Conservation (phyloP, 441 rosid species). For the Bruguiera hainesii region DNA sequence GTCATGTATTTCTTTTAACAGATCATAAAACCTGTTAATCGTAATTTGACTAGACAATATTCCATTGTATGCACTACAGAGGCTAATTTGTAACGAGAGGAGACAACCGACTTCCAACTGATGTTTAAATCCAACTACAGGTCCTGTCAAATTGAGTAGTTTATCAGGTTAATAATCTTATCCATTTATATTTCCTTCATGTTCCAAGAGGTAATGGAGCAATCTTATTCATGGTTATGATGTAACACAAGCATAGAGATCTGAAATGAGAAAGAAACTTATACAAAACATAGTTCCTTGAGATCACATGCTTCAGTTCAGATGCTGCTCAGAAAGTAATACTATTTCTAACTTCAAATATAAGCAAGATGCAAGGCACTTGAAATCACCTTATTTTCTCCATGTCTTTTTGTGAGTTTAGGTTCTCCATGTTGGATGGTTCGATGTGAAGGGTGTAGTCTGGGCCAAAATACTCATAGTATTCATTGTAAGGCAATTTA, state of each 20-base stretch:
- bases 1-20: not conserved
- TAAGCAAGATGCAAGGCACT: not conserved
- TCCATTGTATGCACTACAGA: not conserved
- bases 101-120: not conserved
- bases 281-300: too few species aligned
- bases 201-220: too few species aligned
- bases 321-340: not conserved
- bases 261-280: too few species aligned
- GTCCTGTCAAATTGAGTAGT: too few species aligned
- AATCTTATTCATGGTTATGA: too few species aligned
- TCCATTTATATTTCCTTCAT: too few species aligned
- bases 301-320: not conserved
- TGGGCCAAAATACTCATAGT: conserved; percentile 93
- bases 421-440: conserved; percentile 73
- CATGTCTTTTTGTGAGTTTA: conserved; percentile 67
- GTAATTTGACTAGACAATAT: not conserved
- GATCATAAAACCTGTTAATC: not conserved
- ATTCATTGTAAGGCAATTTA: conserved; percentile 82
- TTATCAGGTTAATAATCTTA: too few species aligned
- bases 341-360: not conserved
- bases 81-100: not conserved
- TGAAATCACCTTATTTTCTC: conserved; percentile 67
- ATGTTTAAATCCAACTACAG: not conserved
- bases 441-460: conserved; percentile 89
- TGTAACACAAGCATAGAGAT: too few species aligned